phyloP scores from a whole-genome alignment of 148 eudicot species.

The Simmondsia chinensis region DNA sequence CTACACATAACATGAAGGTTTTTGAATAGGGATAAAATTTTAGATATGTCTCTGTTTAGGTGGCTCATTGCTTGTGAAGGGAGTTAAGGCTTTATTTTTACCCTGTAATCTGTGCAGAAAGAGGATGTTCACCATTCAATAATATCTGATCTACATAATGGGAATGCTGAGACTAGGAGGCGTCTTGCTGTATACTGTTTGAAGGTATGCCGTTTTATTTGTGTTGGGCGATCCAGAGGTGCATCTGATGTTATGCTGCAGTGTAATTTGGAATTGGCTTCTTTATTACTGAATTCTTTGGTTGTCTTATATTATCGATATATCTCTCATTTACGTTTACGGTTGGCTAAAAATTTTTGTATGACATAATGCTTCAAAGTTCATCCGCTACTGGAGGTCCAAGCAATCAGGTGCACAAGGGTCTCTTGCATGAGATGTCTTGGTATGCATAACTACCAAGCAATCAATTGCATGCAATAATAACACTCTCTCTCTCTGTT shows the following conservation, averaged over 20 bases:
- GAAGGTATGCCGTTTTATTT: slow-evolving; percentile 42
- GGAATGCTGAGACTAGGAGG: slow-evolving; percentile 92
- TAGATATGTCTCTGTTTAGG: not conserved
- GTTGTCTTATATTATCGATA: not conserved
- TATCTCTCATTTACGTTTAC: not conserved
- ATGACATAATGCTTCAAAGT: too few species aligned
- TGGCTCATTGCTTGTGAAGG: not conserved
- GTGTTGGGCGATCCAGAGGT: slow-evolving; percentile 1
- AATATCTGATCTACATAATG: slow-evolving; percentile 98
- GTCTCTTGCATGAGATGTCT: too few species aligned
- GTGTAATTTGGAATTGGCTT: not conserved
- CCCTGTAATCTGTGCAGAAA: slow-evolving; percentile 48
- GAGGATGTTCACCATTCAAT: slow-evolving; percentile 99
- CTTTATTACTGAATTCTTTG: not conserved
- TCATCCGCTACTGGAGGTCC: too few species aligned
- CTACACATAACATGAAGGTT: too few species aligned
- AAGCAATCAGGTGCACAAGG: too few species aligned
- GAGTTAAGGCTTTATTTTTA: not conserved
- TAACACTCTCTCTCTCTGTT: too few species aligned
- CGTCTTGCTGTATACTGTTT: slow-evolving; percentile 98
- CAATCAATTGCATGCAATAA: too few species aligned
- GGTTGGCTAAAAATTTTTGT: not conserved
- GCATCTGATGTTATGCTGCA: not conserved
- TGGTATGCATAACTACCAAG: too few species aligned
- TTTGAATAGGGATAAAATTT: too few species aligned